A percentile compares a stretch with the other conserved stretches of the same genome.
Conservation (phyloP, 805 yeast genomes). For the Barnettozyma wickerhamii region DNA sequence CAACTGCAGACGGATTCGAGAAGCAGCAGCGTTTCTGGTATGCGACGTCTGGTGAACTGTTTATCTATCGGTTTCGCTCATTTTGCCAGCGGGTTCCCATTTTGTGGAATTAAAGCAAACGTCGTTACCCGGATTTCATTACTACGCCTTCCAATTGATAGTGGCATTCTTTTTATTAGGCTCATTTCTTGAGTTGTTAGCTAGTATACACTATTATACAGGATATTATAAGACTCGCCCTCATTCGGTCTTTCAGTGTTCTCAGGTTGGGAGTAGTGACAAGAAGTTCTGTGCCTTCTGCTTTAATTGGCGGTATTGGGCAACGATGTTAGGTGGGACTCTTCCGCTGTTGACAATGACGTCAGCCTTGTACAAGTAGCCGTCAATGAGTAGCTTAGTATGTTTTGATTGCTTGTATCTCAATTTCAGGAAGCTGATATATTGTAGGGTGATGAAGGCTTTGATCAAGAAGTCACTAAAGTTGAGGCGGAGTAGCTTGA, state of each 20-base stretch:
- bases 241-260: background rate
- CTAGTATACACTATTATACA: constrained; percentile 1
- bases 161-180: too few relatives aligned
- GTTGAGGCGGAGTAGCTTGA: constrained; percentile 26
- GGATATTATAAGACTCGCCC: background rate
- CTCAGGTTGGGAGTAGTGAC: constrained; percentile 11
- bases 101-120: background rate
- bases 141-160: too few relatives aligned
- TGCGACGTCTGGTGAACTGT: too few relatives aligned
- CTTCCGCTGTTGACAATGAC: constrained; percentile 31
- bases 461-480: constrained; percentile 28
- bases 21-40: background rate
- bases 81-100: background rate
- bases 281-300: constrained; percentile 9
- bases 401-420: constrained; percentile 55
- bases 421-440: constrained; percentile 52
- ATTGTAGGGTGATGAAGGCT: constrained; percentile 38
- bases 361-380: constrained; percentile 40
- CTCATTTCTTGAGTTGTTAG: background rate
- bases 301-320: constrained; percentile 16
- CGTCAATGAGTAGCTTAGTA: constrained; percentile 45
- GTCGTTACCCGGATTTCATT: background rate
- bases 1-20: background rate
- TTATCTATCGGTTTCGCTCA: background rate
- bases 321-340: constrained; percentile 30